phyloP scores from a whole-genome alignment of 805 yeast species.

The Sungouiella blattae region DNA sequence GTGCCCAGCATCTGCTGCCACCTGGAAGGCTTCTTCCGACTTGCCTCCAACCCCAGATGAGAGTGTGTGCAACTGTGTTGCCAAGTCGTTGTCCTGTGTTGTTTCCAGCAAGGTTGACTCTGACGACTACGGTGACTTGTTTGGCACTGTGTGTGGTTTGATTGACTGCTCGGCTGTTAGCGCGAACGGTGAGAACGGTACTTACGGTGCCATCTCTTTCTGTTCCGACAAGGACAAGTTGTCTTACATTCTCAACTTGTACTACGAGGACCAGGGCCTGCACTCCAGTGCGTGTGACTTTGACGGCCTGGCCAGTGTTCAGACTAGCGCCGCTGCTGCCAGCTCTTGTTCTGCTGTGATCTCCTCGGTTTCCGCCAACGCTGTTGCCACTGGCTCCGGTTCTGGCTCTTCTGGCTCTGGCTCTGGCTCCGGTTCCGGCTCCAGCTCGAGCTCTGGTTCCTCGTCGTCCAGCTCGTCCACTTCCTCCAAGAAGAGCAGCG shows the following conservation, averaged over 20 bases:
- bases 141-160: slow-evolving; percentile 53
- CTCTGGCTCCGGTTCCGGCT: slow-evolving; percentile 21
- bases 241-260: slow-evolving; percentile 61
- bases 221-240: slow-evolving; percentile 64
- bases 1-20: slow-evolving; percentile 54
- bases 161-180: slow-evolving; percentile 60
- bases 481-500: slow-evolving; percentile 17
- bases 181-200: slow-evolving; percentile 61
- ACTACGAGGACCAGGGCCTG: slow-evolving; percentile 36
- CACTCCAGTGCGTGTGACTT: slow-evolving; percentile 16
- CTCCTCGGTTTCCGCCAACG: slow-evolving; percentile 15
- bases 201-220: slow-evolving; percentile 71
- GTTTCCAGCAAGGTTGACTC: slow-evolving; percentile 49
- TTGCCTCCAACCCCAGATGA: slow-evolving; percentile 80
- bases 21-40: slow-evolving; percentile 65
- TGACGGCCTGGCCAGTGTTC: slow-evolving; percentile 51
- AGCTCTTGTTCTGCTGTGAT: slow-evolving; percentile 27
- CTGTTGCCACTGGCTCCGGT: slow-evolving; percentile 11
- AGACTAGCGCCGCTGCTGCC: slow-evolving; percentile 25
- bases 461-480: slow-evolving; percentile 21
- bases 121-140: slow-evolving; percentile 59
- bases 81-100: slow-evolving; percentile 55
- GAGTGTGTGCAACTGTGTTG: slow-evolving; percentile 62
- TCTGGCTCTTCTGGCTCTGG: slow-evolving; percentile 14
- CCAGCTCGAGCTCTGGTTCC: slow-evolving; percentile 20